Percentiles rank a stretch among this genome's conserved stretches.
phyloP scores from a whole-genome alignment of 2,329 filamentous ascomycete species.

The Beauveria scarabaeidicola region DNA sequence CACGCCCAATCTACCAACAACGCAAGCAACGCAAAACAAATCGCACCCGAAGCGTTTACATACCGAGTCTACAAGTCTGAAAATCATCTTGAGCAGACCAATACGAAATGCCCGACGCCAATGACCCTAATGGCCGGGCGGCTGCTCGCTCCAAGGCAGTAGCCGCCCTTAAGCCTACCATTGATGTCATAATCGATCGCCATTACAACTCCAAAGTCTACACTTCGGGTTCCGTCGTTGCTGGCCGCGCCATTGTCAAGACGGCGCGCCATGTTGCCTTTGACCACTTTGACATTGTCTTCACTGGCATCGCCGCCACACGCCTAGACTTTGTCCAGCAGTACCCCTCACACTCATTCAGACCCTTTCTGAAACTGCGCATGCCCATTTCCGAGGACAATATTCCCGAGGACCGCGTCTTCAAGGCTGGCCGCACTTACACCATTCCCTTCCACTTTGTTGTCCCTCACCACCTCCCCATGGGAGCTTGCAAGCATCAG shows the following conservation, averaged over 20 bases:
- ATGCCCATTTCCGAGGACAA: conserved; percentile 42
- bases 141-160: conserved; percentile 11
- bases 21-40: not conserved
- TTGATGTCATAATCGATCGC: conserved; percentile 42
- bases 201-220: conserved; percentile 49
- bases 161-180: conserved; percentile 16
- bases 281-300: conserved; percentile 43
- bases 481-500: conserved; percentile 46
- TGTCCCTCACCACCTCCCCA: conserved; percentile 48
- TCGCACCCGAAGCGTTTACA: too few species aligned
- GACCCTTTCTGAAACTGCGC: conserved; percentile 47
- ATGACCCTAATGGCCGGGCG: conserved; percentile 10
- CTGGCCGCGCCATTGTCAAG: conserved; percentile 40
- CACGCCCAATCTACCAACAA: not conserved
- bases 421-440: conserved; percentile 40
- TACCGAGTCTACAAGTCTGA: too few species aligned
- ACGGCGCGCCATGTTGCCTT: conserved; percentile 38
- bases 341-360: conserved; percentile 37
- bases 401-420: conserved; percentile 39
- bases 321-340: conserved; percentile 42
- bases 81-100: not conserved
- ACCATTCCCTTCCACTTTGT: conserved; percentile 51
- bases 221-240: conserved; percentile 43
- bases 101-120: conserved; percentile 3
- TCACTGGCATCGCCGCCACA: conserved; percentile 43